A percentile compares a stretch with the other conserved stretches of the same genome.
These are phyloP conservation scores for Arthrobotrys musiformis DNA, from an alignment of 2,329 filamentous ascomycete species.

Conservation along the genomic window DNA sequence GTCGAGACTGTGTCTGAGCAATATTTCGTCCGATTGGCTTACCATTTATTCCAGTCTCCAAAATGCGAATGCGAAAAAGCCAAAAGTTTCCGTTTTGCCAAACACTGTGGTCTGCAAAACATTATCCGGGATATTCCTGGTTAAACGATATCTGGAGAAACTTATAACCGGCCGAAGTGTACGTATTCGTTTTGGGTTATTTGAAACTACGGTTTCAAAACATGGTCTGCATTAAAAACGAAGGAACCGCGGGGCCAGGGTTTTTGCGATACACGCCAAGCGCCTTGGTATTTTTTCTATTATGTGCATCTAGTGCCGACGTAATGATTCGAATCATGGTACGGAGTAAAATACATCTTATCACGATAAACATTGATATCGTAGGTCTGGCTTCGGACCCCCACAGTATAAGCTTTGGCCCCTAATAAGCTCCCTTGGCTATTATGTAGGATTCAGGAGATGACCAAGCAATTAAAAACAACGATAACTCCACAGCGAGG, in stretches of 20 bases:
- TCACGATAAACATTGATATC: too few species aligned
- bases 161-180: too few species aligned
- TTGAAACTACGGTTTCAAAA: slow-evolving; percentile 28
- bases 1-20: too few species aligned
- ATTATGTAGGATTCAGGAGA: background rate
- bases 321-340: too few species aligned
- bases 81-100: too few species aligned
- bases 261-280: slow-evolving; percentile 38
- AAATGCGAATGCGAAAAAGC: too few species aligned
- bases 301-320: background rate
- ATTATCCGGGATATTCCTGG: background rate
- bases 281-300: slow-evolving; percentile 9
- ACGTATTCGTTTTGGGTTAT: background rate
- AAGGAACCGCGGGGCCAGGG: background rate
- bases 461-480: slow-evolving; percentile 1
- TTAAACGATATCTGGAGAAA: too few species aligned
- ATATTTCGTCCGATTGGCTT: background rate
- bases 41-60: too few species aligned
- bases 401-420: background rate
- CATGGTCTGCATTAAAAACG: background rate
- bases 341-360: too few species aligned
- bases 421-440: slow-evolving; percentile 2
- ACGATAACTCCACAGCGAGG: background rate
- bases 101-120: too few species aligned
- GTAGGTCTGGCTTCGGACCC: background rate